phyloP scores from a whole-genome alignment of 495 filamentous ascomycete species.

The Thermothielavioides terrestris region DNA sequence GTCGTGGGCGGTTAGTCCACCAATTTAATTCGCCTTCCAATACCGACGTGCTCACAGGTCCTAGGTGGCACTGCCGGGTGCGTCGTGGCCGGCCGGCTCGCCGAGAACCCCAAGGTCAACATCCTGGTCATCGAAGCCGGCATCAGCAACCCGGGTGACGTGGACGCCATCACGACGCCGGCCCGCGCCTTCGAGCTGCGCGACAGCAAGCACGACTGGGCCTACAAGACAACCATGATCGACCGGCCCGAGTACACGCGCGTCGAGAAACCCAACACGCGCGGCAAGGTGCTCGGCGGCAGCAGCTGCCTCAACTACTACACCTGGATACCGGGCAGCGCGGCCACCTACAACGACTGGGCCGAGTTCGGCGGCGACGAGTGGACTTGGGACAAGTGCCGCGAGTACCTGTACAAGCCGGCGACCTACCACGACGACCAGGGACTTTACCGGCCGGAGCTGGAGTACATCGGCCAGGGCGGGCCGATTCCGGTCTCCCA shows the following conservation, averaged over 20 bases:
- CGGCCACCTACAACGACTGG: constrained; percentile 58
- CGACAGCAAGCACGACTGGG: constrained; percentile 54
- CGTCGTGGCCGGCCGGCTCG: constrained; percentile 49
- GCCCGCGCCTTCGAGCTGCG: constrained; percentile 46
- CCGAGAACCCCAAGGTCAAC: constrained; percentile 47
- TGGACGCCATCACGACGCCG: constrained; percentile 50
- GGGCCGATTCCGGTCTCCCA: constrained; percentile 50
- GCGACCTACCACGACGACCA: constrained; percentile 50
- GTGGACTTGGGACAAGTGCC: constrained; percentile 38
- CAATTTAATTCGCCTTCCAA: neutral
- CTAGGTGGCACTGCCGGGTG: constrained; percentile 52
- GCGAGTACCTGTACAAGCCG: constrained; percentile 47
- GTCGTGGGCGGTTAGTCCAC: constrained; percentile 28
- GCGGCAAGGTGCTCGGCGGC: constrained; percentile 53
- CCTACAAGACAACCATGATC: constrained; percentile 56
- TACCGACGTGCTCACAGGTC: neutral
- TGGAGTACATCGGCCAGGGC: constrained; percentile 41
- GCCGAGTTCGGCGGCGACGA: constrained; percentile 31
- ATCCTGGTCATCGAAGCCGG: constrained; percentile 51
- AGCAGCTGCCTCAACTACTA: constrained; percentile 54
- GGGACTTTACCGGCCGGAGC: constrained; percentile 28
- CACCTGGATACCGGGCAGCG: constrained; percentile 51
- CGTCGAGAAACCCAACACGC: constrained; percentile 54
- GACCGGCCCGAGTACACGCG: constrained; percentile 52
- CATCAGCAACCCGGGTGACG: constrained; percentile 46